Conservation (phyloP, 2,329 filamentous ascomycete genomes). For the Beauveria sp. region DNA sequence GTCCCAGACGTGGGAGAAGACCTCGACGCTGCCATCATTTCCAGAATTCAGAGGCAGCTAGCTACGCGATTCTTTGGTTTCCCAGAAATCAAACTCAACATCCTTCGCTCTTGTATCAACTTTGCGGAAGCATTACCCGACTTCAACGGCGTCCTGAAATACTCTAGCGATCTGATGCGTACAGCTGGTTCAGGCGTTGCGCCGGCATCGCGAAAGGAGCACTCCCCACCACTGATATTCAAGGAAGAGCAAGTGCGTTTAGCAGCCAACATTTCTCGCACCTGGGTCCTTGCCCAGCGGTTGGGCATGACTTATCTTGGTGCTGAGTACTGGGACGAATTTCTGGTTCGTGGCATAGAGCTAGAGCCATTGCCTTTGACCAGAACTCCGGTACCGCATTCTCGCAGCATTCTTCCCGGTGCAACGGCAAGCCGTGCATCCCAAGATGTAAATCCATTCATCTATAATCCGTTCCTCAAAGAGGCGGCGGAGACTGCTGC, state of each 20-base stretch:
- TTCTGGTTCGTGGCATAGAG: constrained; percentile 71
- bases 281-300: constrained; percentile 66
- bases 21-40: constrained; percentile 44
- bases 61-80: constrained; percentile 65
- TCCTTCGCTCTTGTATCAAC: constrained; percentile 83
- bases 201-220: constrained; percentile 59
- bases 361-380: constrained; percentile 55
- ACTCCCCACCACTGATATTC: constrained; percentile 61
- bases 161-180: constrained; percentile 75
- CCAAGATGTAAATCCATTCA: constrained; percentile 71
- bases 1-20: constrained; percentile 28
- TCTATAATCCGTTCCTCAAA: constrained; percentile 90
- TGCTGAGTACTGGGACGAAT: constrained; percentile 96
- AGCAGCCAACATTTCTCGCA: constrained; percentile 79
- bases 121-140: constrained; percentile 91
- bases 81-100: constrained; percentile 71
- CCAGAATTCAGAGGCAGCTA: constrained; percentile 53
- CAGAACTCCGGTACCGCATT: constrained; percentile 59
- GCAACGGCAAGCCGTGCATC: constrained; percentile 42
- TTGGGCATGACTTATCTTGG: constrained; percentile 62
- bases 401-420: constrained; percentile 45
- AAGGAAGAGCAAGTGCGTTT: constrained; percentile 80
- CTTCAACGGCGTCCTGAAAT: constrained; percentile 80
- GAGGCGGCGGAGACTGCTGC: constrained; percentile 49
- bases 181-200: constrained; percentile 75